Conservation (phyloP, 2,329 filamentous ascomycete genomes). For the Helminthosporium solani region DNA sequence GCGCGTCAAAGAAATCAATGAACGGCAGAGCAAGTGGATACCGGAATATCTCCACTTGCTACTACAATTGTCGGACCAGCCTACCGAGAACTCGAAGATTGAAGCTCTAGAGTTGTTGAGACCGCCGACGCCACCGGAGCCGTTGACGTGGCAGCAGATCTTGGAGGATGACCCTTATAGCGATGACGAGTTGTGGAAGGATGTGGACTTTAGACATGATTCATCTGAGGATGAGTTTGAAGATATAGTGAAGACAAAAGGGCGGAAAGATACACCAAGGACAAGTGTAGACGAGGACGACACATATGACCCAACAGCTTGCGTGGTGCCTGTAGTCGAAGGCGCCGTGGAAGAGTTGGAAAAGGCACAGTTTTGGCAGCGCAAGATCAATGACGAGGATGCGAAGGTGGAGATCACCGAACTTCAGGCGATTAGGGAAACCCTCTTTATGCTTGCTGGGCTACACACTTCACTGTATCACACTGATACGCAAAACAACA, state of each 20-base stretch:
- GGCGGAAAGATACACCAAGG: slow-evolving; percentile 27
- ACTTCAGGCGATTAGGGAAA: slow-evolving; percentile 71
- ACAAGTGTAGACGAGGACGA: slow-evolving; percentile 44
- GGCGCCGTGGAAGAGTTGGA: slow-evolving; percentile 42
- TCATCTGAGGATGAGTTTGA: slow-evolving; percentile 62
- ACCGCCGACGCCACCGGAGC: slow-evolving; percentile 48
- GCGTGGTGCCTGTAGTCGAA: slow-evolving; percentile 31
- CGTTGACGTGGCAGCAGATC: slow-evolving; percentile 77
- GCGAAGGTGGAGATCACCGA: slow-evolving; percentile 59
- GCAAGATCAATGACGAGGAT: slow-evolving; percentile 8
- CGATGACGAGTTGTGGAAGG: slow-evolving; percentile 68
- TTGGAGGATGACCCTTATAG: slow-evolving; percentile 73
- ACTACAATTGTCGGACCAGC: slow-evolving; percentile 77
- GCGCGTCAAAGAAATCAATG: slow-evolving; percentile 61
- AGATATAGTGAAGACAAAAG: slow-evolving; percentile 33
- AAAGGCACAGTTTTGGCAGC: slow-evolving; percentile 52
- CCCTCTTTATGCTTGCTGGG: slow-evolving; percentile 81
- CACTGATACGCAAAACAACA: slow-evolving; percentile 31
- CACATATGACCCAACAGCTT: slow-evolving; percentile 34
- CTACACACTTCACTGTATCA: slow-evolving; percentile 71
- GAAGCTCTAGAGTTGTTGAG: slow-evolving; percentile 61
- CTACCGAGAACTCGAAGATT: slow-evolving; percentile 68
- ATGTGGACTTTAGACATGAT: slow-evolving; percentile 64
- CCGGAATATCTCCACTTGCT: slow-evolving; percentile 80
- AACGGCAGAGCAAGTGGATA: slow-evolving; percentile 61